Evolutionary conservation across 139 green algal species (phyloP).

Genomic region (Haematococcus lacustris): DNA sequence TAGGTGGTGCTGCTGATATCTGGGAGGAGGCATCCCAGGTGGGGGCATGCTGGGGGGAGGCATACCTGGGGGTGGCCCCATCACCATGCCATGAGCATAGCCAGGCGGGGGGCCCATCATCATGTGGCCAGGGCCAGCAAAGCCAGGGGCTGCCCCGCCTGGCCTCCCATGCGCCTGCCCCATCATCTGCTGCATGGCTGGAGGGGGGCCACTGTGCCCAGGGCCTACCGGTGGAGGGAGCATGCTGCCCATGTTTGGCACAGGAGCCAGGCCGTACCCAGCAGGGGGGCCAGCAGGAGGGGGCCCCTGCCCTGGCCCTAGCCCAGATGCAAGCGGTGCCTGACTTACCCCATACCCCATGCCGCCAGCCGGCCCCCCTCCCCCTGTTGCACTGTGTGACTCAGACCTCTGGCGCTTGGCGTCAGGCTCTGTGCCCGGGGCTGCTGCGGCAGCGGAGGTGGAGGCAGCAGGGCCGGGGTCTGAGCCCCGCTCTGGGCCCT

Average conservation of each 20-base stretch:
- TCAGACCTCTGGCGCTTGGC: neutral
- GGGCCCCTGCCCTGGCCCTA: too few species aligned
- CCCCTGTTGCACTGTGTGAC: neutral
- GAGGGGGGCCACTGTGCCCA: neutral
- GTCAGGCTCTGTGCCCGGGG: neutral
- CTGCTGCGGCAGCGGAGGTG: neutral
- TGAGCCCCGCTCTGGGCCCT: neutral
- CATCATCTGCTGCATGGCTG: too few species aligned
- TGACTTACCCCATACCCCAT: neutral
- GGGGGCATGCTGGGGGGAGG: too few species aligned
- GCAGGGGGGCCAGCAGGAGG: neutral
- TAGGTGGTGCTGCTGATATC: too few species aligned
- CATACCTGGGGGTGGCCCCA: neutral
- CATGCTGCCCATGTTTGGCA: neutral
- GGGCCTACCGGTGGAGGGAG: neutral
- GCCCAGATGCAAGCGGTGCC: neutral
- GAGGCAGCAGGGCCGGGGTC: neutral
- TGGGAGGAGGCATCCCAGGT: too few species aligned
- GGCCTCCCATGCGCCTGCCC: neutral
- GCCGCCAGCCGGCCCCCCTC: too few species aligned
- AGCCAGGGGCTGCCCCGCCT: neutral
- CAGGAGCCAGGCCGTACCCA: neutral
- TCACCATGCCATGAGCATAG: neutral
- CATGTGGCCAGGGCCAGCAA: neutral
- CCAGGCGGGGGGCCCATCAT: neutral